These are phyloP conservation scores for Zopfia rhizophila DNA, from an alignment of 2,329 filamentous ascomycete species.

Conservation along the genomic window DNA sequence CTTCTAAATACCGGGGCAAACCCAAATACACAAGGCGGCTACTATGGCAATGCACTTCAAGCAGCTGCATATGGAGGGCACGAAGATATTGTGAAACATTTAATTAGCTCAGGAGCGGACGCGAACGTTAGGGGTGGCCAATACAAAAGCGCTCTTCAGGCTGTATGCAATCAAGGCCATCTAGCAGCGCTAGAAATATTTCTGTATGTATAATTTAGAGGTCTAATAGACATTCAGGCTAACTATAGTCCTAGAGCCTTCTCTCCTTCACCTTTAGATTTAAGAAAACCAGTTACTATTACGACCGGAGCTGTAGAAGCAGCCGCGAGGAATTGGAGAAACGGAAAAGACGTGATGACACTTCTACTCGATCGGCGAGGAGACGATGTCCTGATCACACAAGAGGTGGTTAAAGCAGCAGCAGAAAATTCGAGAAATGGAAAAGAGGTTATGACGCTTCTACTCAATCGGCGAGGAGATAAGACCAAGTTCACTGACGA, in stretches of 20 bases:
- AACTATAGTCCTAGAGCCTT: too few species aligned
- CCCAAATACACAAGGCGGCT: slow-evolving; percentile 20
- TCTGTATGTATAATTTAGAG: too few species aligned
- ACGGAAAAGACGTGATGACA: slow-evolving; percentile 6
- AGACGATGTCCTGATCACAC: too few species aligned
- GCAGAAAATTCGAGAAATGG: not conserved
- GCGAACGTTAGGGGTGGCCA: slow-evolving; percentile 28
- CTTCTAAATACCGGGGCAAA: slow-evolving; percentile 26
- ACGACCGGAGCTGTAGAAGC: not conserved
- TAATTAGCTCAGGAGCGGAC: slow-evolving; percentile 37
- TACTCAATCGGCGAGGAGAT: too few species aligned
- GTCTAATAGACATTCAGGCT: too few species aligned
- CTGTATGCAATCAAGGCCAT: slow-evolving; percentile 5
- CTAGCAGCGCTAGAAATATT: too few species aligned
- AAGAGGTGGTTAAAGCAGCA: slow-evolving; percentile 5
- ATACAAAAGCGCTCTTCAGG: slow-evolving; percentile 35
- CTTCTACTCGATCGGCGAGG: too few species aligned
- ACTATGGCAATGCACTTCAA: slow-evolving; percentile 24
- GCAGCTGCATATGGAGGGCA: slow-evolving; percentile 28
- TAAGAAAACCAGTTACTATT: not conserved
- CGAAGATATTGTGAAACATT: slow-evolving; percentile 25
- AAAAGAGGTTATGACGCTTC: too few species aligned
- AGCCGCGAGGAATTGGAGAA: not conserved
- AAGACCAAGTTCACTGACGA: too few species aligned
- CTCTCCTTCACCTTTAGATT: not conserved